Evolutionary conservation across 1,139 yeast species (phyloP).

Genomic region (Sugiyamaella japonica): DNA sequence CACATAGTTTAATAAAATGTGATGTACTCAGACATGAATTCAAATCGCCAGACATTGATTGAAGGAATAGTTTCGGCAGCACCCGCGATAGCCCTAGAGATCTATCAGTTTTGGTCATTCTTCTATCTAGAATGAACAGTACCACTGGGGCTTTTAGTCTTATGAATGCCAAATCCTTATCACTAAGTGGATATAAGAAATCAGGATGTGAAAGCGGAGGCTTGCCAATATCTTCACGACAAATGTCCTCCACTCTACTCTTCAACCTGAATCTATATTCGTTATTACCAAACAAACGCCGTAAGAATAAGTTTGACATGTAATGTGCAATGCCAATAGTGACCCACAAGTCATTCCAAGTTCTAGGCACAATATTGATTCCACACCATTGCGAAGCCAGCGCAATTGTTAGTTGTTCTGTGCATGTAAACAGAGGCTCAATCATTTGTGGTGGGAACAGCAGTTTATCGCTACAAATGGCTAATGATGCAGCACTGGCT

Average conservation of each 20-base stretch:
- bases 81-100: slow-evolving; percentile 91
- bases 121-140: slow-evolving; percentile 74
- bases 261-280: slow-evolving; percentile 75
- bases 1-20: slow-evolving; percentile 91
- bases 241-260: slow-evolving; percentile 61
- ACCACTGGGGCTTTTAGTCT: slow-evolving; percentile 84
- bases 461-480: slow-evolving; percentile 61
- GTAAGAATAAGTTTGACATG: slow-evolving; percentile 75
- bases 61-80: slow-evolving; percentile 84
- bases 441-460: slow-evolving; percentile 76
- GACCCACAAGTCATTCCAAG: slow-evolving; percentile 87
- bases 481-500: slow-evolving; percentile 71
- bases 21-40: slow-evolving; percentile 77
- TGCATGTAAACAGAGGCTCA: slow-evolving; percentile 74
- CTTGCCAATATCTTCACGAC: slow-evolving; percentile 74
- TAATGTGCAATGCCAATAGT: slow-evolving; percentile 81
- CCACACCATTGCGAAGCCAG: slow-evolving; percentile 94
- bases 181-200: slow-evolving; percentile 63
- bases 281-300: slow-evolving; percentile 75
- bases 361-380: slow-evolving; percentile 79
- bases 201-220: slow-evolving; percentile 75
- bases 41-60: slow-evolving; percentile 94
- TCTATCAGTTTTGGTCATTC: slow-evolving; percentile 96
- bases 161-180: slow-evolving; percentile 61
- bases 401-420: slow-evolving; percentile 66